These are phyloP conservation scores for Cyberlindnera meyerae DNA, from an alignment of 805 yeast species.

Conservation along the genomic window DNA sequence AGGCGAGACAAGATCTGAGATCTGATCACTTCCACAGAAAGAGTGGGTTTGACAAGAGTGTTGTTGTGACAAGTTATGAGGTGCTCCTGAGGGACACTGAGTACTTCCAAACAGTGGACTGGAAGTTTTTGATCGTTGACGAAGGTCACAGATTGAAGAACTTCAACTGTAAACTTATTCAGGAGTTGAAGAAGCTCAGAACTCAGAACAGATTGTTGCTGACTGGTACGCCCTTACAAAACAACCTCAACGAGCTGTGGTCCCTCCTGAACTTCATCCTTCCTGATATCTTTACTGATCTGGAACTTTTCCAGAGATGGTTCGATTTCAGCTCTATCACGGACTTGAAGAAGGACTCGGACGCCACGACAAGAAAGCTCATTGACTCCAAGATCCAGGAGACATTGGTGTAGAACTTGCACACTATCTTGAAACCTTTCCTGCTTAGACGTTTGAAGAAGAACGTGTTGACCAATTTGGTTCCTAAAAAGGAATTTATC, in stretches of 20 bases:
- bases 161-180: constrained; percentile 69
- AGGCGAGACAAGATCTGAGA: constrained; percentile 45
- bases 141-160: constrained; percentile 95
- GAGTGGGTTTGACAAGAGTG: constrained; percentile 32
- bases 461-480: constrained; percentile 64
- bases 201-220: constrained; percentile 71
- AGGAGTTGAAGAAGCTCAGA: constrained; percentile 58
- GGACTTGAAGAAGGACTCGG: constrained; percentile 29
- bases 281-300: constrained; percentile 90
- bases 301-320: constrained; percentile 89
- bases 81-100: constrained; percentile 64
- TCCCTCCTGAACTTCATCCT: constrained; percentile 82
- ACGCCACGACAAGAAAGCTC: constrained; percentile 41
- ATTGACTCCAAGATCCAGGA: constrained; percentile 56
- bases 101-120: constrained; percentile 45
- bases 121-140: constrained; percentile 89
- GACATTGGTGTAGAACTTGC: constrained; percentile 68
- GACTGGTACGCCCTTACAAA: constrained; percentile 97
- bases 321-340: constrained; percentile 72
- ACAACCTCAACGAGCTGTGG: constrained; percentile 88
- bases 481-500: constrained; percentile 86
- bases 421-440: constrained; percentile 85
- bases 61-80: constrained; percentile 81
- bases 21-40: constrained; percentile 16
- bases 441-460: constrained; percentile 75